These are phyloP conservation scores for Phytopythium kandeliae DNA, from an alignment of 352 stramenopile genomes.

Conservation along the genomic window DNA sequence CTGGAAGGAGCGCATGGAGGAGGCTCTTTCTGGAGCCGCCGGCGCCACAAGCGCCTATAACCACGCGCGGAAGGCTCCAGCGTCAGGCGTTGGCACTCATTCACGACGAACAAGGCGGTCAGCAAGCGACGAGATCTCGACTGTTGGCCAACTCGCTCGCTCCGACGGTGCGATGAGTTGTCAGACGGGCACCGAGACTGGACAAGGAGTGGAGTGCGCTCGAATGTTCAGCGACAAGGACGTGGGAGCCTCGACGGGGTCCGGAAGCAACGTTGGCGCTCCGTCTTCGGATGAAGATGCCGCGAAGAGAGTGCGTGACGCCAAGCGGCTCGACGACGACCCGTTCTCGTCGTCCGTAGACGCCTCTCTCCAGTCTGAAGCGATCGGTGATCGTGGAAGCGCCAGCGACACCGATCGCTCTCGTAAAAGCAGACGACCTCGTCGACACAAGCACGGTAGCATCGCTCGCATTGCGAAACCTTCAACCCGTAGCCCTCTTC, in stretches of 20 bases:
- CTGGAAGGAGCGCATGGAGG: slow-evolving; percentile 55
- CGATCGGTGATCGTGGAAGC: too few species aligned
- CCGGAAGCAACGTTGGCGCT: too few species aligned
- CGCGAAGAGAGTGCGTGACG: neutral
- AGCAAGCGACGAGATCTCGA: too few species aligned
- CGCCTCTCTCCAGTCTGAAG: neutral
- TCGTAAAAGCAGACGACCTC: neutral
- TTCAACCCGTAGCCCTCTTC: neutral
- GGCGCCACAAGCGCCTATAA: neutral
- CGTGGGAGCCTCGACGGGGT: neutral
- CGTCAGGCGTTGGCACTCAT: neutral
- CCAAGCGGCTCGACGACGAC: slow-evolving; percentile 10
- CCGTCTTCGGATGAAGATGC: neutral
- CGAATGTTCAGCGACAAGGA: too few species aligned
- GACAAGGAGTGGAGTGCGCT: too few species aligned
- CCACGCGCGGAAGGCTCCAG: neutral
- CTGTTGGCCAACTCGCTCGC: too few species aligned
- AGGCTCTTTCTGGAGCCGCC: slow-evolving; percentile 14
- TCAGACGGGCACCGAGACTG: too few species aligned
- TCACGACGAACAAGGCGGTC: too few species aligned
- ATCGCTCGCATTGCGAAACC: neutral
- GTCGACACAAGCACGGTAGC: too few species aligned
- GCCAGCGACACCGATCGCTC: neutral
- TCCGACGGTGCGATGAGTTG: too few species aligned
- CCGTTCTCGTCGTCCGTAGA: neutral